Conservation (phyloP, 148 eudicot genomes). For the Mesembryanthemum crystallinum region DNA sequence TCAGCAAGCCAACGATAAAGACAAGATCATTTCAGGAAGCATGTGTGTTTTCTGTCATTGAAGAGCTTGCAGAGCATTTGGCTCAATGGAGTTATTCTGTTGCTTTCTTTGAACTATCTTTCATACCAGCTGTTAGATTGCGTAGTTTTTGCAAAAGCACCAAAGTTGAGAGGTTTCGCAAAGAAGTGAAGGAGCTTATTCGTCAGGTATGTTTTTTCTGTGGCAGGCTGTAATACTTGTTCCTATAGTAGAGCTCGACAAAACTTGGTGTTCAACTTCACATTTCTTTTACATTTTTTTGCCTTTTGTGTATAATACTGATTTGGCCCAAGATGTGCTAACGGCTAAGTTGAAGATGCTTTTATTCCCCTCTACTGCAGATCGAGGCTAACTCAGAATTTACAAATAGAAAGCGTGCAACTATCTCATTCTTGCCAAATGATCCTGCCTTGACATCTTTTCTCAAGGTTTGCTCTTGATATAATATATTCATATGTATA, state of each 20-base stretch:
- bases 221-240: background rate
- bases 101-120: constrained; percentile 86
- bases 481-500: background rate
- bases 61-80: constrained; percentile 86
- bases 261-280: background rate
- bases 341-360: background rate
- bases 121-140: constrained; percentile 68
- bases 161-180: constrained; percentile 83
- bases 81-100: constrained; percentile 94
- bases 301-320: background rate
- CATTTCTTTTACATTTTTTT: background rate
- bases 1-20: constrained; percentile 65
- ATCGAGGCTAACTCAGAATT: constrained; percentile 81
- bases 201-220: constrained; percentile 54
- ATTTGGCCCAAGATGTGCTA: constrained; percentile 11
- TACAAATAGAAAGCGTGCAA: constrained; percentile 61
- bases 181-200: constrained; percentile 71
- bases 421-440: constrained; percentile 67
- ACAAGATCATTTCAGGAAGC: constrained; percentile 89
- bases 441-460: constrained; percentile 72
- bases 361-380: constrained; percentile 32
- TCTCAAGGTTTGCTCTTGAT: constrained; percentile 57
- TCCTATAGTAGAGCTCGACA: background rate
- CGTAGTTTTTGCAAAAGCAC: constrained; percentile 82
- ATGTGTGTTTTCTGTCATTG: constrained; percentile 75